Evolutionary conservation across 768 basidiomycete species (phyloP).

Genomic region (Imleria badia): DNA sequence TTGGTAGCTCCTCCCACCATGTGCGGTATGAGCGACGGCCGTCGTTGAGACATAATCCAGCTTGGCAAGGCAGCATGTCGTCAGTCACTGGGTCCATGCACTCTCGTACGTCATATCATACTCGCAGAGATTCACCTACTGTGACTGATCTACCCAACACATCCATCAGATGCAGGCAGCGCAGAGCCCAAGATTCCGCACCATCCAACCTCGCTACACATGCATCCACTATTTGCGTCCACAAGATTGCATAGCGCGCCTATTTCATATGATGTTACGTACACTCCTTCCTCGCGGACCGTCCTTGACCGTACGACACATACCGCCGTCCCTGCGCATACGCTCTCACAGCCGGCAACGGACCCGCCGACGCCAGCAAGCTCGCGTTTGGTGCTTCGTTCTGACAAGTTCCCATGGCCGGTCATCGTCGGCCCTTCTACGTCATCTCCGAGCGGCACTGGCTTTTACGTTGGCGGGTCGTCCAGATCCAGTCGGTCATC

Average conservation of each 20-base stretch:
- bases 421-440: conserved; percentile 45
- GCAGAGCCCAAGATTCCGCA: conserved; percentile 23
- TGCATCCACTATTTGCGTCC: conserved; percentile 64
- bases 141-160: conserved; percentile 5
- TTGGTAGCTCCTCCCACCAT: conserved; percentile 41
- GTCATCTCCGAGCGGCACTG: conserved; percentile 24
- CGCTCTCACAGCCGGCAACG: conserved; percentile 62
- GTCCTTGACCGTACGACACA: conserved; percentile 56
- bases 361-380: conserved; percentile 52
- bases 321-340: conserved; percentile 52
- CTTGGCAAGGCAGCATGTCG: conserved; percentile 45
- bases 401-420: conserved; percentile 62
- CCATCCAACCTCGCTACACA: conserved; percentile 42
- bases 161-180: conserved; percentile 19
- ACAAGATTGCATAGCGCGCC: conserved; percentile 57
- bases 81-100: conserved; percentile 38
- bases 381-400: conserved; percentile 50
- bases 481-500: conserved; percentile 26
- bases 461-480: conserved; percentile 29
- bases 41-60: conserved; percentile 45
- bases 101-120: conserved; percentile 38
- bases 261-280: conserved; percentile 59
- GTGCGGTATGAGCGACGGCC: conserved; percentile 43
- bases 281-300: conserved; percentile 55
- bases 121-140: background rate